A percentile compares a stretch with the other conserved stretches of the same genome.
Evolutionary conservation across 108 stramenopile genomes (phyloP).

Genomic region (Stephanodiscus minutulus): DNA sequence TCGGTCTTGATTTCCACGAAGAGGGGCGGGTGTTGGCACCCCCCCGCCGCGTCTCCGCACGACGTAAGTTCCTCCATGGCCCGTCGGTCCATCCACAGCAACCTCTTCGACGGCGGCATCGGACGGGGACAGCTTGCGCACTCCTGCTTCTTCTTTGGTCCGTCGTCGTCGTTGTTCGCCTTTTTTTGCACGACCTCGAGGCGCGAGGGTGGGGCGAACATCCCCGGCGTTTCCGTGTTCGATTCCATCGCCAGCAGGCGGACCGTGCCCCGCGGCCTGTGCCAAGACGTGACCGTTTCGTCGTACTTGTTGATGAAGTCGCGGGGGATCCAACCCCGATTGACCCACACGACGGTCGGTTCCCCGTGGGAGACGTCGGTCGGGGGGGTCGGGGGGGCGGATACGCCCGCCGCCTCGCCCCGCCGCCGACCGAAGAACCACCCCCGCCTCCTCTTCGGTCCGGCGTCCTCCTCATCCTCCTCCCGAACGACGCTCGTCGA

Average conservation of each 20-base stretch:
- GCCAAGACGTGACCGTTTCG: not conserved
- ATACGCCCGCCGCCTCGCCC: not conserved
- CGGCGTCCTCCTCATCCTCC: not conserved
- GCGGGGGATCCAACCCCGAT: constrained; percentile 89
- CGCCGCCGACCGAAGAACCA: not conserved
- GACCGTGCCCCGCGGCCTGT: constrained; percentile 55
- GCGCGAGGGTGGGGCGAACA: constrained; percentile 44
- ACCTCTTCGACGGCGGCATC: constrained; percentile 14
- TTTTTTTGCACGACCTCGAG: too few species aligned
- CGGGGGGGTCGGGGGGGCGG: not conserved
- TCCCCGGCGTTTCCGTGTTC: constrained; percentile 53
- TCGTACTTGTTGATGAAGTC: constrained; percentile 40
- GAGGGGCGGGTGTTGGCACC: constrained; percentile 18
- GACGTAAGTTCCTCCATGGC: constrained; percentile 63
- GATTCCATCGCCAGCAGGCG: constrained; percentile 52
- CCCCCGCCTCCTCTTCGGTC: not conserved
- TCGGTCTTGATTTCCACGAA: constrained; percentile 40
- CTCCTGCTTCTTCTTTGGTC: too few species aligned
- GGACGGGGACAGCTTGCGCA: too few species aligned
- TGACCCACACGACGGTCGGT: constrained; percentile 71
- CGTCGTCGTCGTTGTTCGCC: too few species aligned
- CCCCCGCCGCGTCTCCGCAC: constrained; percentile 21
- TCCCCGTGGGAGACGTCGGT: not conserved
- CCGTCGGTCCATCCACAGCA: constrained; percentile 76
- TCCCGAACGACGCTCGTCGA: not conserved